Evolutionary conservation across 139 green algal species (phyloP).

Genomic region (Volvox reticuliferus): DNA sequence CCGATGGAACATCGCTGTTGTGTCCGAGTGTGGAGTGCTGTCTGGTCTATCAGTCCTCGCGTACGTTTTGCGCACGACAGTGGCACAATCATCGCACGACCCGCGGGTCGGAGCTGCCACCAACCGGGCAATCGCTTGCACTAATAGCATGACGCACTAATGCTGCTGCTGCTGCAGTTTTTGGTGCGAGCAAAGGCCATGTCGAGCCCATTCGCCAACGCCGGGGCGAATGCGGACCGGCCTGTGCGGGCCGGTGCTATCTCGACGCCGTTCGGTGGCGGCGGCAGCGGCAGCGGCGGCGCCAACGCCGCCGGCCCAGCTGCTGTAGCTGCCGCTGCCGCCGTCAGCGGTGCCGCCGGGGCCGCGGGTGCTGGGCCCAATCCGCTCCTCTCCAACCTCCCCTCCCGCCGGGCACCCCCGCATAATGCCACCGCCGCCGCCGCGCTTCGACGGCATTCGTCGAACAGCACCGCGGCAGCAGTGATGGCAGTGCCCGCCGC

Average conservation of each 20-base stretch:
- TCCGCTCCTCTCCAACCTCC: conserved; percentile 42
- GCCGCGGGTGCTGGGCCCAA: not conserved
- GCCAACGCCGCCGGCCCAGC: not conserved
- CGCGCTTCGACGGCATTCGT: conserved; percentile 17
- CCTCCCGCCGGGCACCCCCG: not conserved
- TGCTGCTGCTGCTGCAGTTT: not conserved
- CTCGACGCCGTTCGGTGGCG: not conserved
- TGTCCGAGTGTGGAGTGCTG: too few species aligned
- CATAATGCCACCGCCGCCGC: not conserved
- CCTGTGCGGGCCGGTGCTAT: too few species aligned
- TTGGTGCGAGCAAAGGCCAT: not conserved
- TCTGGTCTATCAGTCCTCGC: too few species aligned
- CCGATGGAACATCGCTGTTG: too few species aligned
- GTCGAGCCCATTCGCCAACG: conserved; percentile 8
- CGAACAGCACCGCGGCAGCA: conserved; percentile 10
- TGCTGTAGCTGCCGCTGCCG: not conserved
- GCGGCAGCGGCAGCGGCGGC: not conserved
- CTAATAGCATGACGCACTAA: too few species aligned
- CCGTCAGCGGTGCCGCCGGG: not conserved
- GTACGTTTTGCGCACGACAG: too few species aligned
- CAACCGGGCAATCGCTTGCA: too few species aligned
- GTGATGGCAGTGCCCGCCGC: not conserved
- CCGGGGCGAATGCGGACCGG: not conserved
- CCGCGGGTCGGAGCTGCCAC: too few species aligned
- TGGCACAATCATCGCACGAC: too few species aligned